These are phyloP conservation scores for Echeveria elegans DNA, from an alignment of 164 flowering plant species.

Conservation along the genomic window DNA sequence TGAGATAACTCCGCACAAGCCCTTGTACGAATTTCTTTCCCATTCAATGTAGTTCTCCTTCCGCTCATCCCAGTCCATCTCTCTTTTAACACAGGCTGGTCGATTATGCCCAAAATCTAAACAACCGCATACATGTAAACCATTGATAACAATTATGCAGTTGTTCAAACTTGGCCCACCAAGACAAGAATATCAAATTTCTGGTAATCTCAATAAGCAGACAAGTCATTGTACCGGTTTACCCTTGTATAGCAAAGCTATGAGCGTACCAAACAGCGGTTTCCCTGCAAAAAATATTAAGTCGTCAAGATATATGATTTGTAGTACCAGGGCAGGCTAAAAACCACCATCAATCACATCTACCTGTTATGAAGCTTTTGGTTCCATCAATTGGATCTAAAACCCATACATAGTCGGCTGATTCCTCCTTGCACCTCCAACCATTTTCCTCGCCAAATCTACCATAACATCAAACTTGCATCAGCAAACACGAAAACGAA, in stretches of 20 bases:
- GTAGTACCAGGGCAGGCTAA: background rate
- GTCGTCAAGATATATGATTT: background rate
- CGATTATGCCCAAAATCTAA: slow-evolving; percentile 88
- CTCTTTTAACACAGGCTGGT: slow-evolving; percentile 84
- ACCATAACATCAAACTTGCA: background rate
- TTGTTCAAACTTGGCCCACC: background rate
- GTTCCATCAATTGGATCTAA: slow-evolving; percentile 98
- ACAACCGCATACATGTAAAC: background rate
- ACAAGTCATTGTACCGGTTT: slow-evolving; percentile 66
- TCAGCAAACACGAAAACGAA: background rate
- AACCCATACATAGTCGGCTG: slow-evolving; percentile 90
- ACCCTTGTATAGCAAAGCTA: slow-evolving; percentile 71
- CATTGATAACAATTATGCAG: background rate
- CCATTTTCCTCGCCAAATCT: slow-evolving; percentile 98
- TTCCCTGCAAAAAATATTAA: slow-evolving; percentile 53
- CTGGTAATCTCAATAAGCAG: too few species aligned
- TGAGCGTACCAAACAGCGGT: slow-evolving; percentile 95
- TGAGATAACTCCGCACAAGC: slow-evolving; percentile 58
- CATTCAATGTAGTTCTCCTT: slow-evolving; percentile 70
- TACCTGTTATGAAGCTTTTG: slow-evolving; percentile 97
- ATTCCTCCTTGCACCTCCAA: slow-evolving; percentile 74
- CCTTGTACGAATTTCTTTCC: slow-evolving; percentile 72
- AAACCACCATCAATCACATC: background rate
- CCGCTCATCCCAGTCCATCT: slow-evolving; percentile 92
- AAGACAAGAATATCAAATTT: background rate